These are phyloP conservation scores for Mycosarcoma maydis DNA, from an alignment of 1,284 basidiomycete species.

Conservation along the genomic window DNA sequence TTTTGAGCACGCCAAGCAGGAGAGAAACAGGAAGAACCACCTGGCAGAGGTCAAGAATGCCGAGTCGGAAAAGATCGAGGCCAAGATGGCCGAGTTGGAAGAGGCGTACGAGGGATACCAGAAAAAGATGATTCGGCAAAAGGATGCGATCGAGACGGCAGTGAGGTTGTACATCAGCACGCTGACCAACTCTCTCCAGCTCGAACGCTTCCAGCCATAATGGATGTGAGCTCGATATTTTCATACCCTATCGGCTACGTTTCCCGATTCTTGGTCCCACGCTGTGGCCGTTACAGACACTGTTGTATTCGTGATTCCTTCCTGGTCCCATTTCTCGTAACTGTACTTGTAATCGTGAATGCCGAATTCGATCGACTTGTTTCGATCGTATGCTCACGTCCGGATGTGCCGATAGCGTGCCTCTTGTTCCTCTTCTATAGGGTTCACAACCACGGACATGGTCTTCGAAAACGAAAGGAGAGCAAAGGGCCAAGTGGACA, in stretches of 20 bases:
- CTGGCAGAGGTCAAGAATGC: slow-evolving; percentile 33
- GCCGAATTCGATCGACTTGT: neutral
- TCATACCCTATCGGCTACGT: no score
- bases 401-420: no score
- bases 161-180: slow-evolving; percentile 42
- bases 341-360: slow-evolving; percentile 18
- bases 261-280: neutral
- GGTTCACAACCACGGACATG: no score
- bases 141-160: slow-evolving; percentile 44
- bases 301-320: neutral
- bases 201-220: slow-evolving; percentile 35
- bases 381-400: neutral
- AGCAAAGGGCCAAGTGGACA: no score
- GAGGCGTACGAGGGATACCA: slow-evolving; percentile 38
- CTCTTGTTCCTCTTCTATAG: no score
- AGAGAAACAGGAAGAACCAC: slow-evolving; percentile 28
- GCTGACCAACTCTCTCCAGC: slow-evolving; percentile 34
- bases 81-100: slow-evolving; percentile 43
- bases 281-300: no score
- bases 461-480: no score
- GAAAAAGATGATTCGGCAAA: slow-evolving; percentile 45
- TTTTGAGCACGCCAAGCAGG: slow-evolving; percentile 42
- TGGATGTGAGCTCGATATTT: neutral
- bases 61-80: slow-evolving; percentile 48
- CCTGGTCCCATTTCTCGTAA: neutral